Base-by-base conservation (phyloP, 148 eudicot genomes). In the Rheum nobile region DNA sequence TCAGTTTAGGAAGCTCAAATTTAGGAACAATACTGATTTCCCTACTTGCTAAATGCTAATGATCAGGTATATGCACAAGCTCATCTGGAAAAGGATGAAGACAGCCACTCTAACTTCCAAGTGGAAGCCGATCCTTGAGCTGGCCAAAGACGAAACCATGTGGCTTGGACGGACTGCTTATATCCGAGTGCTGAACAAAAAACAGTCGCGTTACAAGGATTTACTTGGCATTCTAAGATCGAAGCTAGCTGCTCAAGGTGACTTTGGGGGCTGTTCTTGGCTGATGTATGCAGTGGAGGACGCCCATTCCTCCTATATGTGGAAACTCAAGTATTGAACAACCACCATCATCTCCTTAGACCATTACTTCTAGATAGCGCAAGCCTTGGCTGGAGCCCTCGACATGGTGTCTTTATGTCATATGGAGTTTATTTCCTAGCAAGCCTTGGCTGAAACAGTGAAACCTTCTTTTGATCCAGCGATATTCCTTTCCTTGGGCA, bases 111-210 rank as follows among this genome's bases (percentile, higher is more conserved):
- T 28, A 8, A 80, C 42, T 39, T 72, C 78, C 28, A 41, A 19
- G 52, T 71, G 79, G 77, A 86, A 76, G 41, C 85, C 84, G 7
- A 34, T 69, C 41, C 80, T 87, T 48, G 61, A 81, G 75, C 83
- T 91, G 72, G 76, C 72, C 39, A 84, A 78, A 77, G 59, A 76
- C 41, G 92, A 95, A 78, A 76, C 88, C 7, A 61, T 74, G 73
- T 95, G 93, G 96, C 93, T 95, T 44, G 99, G 99, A 76, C 82
- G 85, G n/a, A 74, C 77, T 34, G 99, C 99, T 12, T 90, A 86
- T 73, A 43, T 72, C n/a, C 77, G 77, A 52, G 90, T 86, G 19
- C 75, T 95, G 72, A 83, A 42, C 76, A 84, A 80, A 71, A 95
- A 91, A 77, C 87, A 88, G 77, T 75, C 92, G 26, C 77, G 96